Percentiles rank a stretch among this genome's conserved stretches.
phyloP scores from a whole-genome alignment of 805 yeast species.

The Candida multigemmis region DNA sequence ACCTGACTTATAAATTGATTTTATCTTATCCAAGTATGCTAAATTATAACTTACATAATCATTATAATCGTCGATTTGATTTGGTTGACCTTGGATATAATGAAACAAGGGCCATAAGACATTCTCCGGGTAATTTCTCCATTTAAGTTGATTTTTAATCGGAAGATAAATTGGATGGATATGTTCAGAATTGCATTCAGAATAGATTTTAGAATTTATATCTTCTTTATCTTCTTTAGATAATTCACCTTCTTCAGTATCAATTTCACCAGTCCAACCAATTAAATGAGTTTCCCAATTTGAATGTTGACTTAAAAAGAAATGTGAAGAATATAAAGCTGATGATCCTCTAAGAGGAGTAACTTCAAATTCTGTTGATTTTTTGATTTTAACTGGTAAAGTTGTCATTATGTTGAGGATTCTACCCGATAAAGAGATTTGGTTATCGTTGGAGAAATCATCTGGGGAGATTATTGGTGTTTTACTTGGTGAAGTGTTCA shows the following conservation, averaged over 20 bases:
- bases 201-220: slow-evolving; percentile 39
- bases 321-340: slow-evolving; percentile 71
- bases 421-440: slow-evolving; percentile 49
- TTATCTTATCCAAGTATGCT: slow-evolving; percentile 75
- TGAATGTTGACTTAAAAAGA: slow-evolving; percentile 52
- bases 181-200: slow-evolving; percentile 37
- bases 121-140: slow-evolving; percentile 88
- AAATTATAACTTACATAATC: slow-evolving; percentile 88
- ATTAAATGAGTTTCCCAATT: slow-evolving; percentile 84
- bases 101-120: slow-evolving; percentile 93
- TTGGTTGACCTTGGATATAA: slow-evolving; percentile 73
- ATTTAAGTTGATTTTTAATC: slow-evolving; percentile 67
- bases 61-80: slow-evolving; percentile 68
- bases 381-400: slow-evolving; percentile 50
- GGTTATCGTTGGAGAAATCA: slow-evolving; percentile 15
- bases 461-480: slow-evolving; percentile 15
- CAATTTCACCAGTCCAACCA: slow-evolving; percentile 89
- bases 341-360: slow-evolving; percentile 72
- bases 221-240: slow-evolving; percentile 44
- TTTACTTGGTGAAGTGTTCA: slow-evolving; percentile 12
- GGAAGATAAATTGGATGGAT: slow-evolving; percentile 87
- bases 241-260: slow-evolving; percentile 29
- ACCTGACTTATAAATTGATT: slow-evolving; percentile 71
- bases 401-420: slow-evolving; percentile 59
- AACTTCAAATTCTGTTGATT: slow-evolving; percentile 43